A percentile compares a stretch with the other conserved stretches of the same genome.
These are phyloP conservation scores for Gossypium rotundifolium DNA, from an alignment of 345 rosid species.

Conservation along the genomic window DNA sequence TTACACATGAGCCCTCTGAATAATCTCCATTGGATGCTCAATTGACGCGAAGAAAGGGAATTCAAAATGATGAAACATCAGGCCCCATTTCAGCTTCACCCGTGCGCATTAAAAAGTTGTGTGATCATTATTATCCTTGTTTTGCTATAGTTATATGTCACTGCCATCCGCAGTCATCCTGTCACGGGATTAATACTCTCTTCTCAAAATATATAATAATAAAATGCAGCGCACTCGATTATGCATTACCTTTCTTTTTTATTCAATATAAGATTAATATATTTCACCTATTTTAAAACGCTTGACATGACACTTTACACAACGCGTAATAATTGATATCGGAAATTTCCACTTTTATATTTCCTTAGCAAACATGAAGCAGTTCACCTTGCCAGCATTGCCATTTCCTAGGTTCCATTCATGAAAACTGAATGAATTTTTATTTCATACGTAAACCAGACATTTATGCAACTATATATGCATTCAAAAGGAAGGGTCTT, in stretches of 20 bases:
- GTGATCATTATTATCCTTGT: conserved; percentile 15
- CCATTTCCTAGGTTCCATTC: background rate
- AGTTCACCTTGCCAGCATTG: background rate
- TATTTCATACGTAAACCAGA: background rate
- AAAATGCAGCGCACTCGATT: too few relatives aligned
- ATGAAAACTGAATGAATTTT: background rate
- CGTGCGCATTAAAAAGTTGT: conserved; percentile 32
- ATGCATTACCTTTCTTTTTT: too few relatives aligned
- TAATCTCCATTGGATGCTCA: conserved; percentile 15
- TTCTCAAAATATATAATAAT: too few relatives aligned
- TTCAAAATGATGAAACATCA: conserved; percentile 6
- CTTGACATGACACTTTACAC: too few relatives aligned
- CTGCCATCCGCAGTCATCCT: too few relatives aligned
- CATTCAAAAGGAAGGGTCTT: background rate
- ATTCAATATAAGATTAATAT: background rate
- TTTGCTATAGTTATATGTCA: background rate
- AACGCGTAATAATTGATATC: too few relatives aligned
- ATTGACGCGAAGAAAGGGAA: background rate
- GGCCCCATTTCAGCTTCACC: conserved; percentile 25
- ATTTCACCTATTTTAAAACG: too few relatives aligned
- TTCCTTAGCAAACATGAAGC: background rate
- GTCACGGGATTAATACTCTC: too few relatives aligned
- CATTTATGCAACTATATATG: background rate
- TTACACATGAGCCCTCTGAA: conserved; percentile 16
- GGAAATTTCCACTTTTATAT: background rate